A percentile compares a stretch with the other conserved stretches of the same genome.
Evolutionary conservation across 2,329 filamentous ascomycete species (phyloP).

Genomic region (Scytalidium lignicola): DNA sequence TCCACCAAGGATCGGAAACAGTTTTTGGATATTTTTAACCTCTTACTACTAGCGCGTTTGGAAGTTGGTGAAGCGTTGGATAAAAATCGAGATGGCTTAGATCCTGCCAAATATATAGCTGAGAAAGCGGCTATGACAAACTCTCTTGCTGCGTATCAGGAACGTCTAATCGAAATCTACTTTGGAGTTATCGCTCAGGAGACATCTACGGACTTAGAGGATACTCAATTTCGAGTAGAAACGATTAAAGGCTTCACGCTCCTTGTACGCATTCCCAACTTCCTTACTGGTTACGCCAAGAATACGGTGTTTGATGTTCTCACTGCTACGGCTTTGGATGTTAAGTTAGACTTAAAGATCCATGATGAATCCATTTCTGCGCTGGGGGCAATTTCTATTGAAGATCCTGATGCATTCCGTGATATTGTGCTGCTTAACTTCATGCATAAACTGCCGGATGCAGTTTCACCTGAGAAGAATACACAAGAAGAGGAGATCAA

Average conservation of each 20-base stretch:
- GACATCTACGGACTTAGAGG: conserved; percentile 4
- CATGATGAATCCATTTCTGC: conserved; percentile 14
- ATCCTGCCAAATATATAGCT: background rate
- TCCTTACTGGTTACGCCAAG: conserved; percentile 16
- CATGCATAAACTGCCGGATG: conserved; percentile 17
- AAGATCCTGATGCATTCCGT: conserved; percentile 16
- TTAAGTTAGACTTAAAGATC: conserved; percentile 14
- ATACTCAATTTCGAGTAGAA: conserved; percentile 13
- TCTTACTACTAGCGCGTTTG: conserved; percentile 19
- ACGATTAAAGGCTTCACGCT: conserved; percentile 21
- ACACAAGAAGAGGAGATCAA: conserved; percentile 7
- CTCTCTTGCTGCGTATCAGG: conserved; percentile 7
- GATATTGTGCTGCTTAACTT: conserved; percentile 20
- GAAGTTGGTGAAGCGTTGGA: conserved; percentile 2
- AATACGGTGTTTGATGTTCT: conserved; percentile 20
- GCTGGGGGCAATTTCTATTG: conserved; percentile 17
- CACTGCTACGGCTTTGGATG: conserved; percentile 5
- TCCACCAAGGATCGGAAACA: conserved; percentile 16
- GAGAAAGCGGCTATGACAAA: conserved; percentile 1
- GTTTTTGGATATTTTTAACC: conserved; percentile 22
- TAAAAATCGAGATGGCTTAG: background rate
- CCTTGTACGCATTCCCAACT: conserved; percentile 17
- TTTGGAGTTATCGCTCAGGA: conserved; percentile 14
- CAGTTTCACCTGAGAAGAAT: conserved; percentile 3
- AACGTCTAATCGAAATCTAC: conserved; percentile 17